A percentile compares a stretch with the other conserved stretches of the same genome.
Evolutionary conservation across 441 rosid species (phyloP).

Genomic region (Jatropha podagrica): DNA sequence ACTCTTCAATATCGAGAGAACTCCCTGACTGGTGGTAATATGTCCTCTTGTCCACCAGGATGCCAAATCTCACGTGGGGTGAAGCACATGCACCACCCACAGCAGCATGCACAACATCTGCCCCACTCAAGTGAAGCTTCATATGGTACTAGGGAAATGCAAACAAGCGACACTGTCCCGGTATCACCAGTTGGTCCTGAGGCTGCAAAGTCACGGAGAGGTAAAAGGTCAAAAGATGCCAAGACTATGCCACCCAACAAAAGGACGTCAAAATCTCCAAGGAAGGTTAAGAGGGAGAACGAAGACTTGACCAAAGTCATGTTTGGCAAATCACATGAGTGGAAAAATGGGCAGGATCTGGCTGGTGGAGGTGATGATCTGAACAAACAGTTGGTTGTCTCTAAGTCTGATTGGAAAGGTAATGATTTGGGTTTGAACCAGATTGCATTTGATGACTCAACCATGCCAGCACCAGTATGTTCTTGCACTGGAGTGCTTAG

Average conservation of each 20-base stretch:
- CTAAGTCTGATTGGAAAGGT: constrained; percentile 79
- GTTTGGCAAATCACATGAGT: constrained; percentile 57
- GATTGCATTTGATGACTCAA: constrained; percentile 78
- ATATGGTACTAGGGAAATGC: constrained; percentile 60
- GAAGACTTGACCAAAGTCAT: constrained; percentile 64
- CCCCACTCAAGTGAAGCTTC: constrained; percentile 55
- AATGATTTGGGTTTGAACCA: constrained; percentile 87
- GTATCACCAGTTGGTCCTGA: constrained; percentile 53
- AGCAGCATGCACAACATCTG: constrained; percentile 54
- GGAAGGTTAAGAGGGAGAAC: constrained; percentile 72
- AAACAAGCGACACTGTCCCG: constrained; percentile 44
- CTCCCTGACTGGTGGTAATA: constrained; percentile 50
- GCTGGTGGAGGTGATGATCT: constrained; percentile 42
- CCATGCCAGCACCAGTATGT: constrained; percentile 91
- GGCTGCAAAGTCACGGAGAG: constrained; percentile 60
- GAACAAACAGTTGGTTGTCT: constrained; percentile 44
- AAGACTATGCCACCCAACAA: constrained; percentile 50
- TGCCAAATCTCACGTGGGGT: constrained; percentile 80
- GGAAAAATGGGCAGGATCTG: constrained; percentile 49
- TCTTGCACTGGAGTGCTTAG: constrained; percentile 84
- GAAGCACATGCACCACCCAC: constrained; percentile 78
- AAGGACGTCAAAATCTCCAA: constrained; percentile 59
- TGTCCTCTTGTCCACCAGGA: constrained; percentile 68
- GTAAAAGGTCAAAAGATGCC: constrained; percentile 67
- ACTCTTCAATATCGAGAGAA: constrained; percentile 87